Evolutionary conservation across 192 early-diverging fungal species (phyloP).

Genomic region (Phycomyces blakesleeanus): DNA sequence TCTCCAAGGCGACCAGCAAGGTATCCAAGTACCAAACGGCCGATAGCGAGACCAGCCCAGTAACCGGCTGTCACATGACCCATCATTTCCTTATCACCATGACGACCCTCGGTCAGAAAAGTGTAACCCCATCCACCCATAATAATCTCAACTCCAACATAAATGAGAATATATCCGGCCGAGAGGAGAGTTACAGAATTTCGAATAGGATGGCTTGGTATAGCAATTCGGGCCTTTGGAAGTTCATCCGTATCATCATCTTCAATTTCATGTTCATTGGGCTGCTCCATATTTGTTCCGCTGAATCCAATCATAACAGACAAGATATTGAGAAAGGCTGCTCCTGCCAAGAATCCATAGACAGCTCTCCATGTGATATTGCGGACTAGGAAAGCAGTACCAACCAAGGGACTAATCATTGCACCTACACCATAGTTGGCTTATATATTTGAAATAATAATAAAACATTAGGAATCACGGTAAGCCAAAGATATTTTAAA

Average conservation of each 20-base stretch:
- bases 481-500: not conserved
- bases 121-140: conserved; percentile 36
- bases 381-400: conserved; percentile 15
- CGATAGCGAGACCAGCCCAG: conserved; percentile 34
- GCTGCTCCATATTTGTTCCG: conserved; percentile 1
- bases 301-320: conserved; percentile 21
- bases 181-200: conserved; percentile 23
- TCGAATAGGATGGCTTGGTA: conserved; percentile 7
- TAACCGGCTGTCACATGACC: conserved; percentile 28
- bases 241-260: not conserved
- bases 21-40: conserved; percentile 31
- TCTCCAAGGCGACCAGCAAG: conserved; percentile 33
- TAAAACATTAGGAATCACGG: not conserved
- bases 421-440: conserved; percentile 35
- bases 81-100: conserved; percentile 25
- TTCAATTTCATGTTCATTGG: conserved; percentile 7
- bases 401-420: conserved; percentile 28
- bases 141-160: conserved; percentile 38
- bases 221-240: not conserved
- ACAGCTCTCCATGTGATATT: conserved; percentile 26
- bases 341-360: conserved; percentile 27
- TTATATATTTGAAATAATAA: conserved; percentile 9
- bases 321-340: conserved; percentile 18
- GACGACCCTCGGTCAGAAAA: conserved; percentile 24
- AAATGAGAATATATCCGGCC: conserved; percentile 30